These are phyloP conservation scores for Calonectria hawksworthii DNA, from an alignment of 2,329 filamentous ascomycete species.

Conservation along the genomic window DNA sequence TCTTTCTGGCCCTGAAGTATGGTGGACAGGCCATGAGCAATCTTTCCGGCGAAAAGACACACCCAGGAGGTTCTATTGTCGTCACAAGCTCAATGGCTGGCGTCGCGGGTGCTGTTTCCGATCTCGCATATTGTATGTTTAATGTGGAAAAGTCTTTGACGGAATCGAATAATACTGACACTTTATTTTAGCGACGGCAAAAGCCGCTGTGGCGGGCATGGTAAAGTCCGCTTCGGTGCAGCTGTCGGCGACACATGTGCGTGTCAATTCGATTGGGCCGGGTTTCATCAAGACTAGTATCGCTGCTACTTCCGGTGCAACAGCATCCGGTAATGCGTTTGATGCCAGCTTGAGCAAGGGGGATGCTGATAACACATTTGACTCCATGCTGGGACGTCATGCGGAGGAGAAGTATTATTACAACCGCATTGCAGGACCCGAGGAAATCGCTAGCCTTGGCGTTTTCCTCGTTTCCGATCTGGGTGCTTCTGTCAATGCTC, in stretches of 20 bases:
- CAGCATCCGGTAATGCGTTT: background rate
- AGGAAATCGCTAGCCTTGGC: constrained; percentile 34
- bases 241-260: constrained; percentile 24
- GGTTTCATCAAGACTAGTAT: constrained; percentile 29
- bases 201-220: constrained; percentile 21
- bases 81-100: constrained; percentile 33
- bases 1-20: constrained; percentile 37
- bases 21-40: constrained; percentile 34
- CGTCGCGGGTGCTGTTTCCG: constrained; percentile 15
- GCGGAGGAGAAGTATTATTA: constrained; percentile 27
- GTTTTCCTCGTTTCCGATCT: constrained; percentile 34
- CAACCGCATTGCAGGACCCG: constrained; percentile 27
- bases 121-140: constrained; percentile 28
- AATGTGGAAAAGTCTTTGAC: background rate
- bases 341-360: background rate
- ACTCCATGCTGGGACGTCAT: background rate
- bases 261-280: constrained; percentile 33
- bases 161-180: background rate
- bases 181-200: constrained; percentile 10
- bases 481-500: constrained; percentile 28
- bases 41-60: constrained; percentile 17
- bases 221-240: constrained; percentile 29
- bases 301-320: background rate
- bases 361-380: background rate
- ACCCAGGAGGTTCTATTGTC: constrained; percentile 32